Conservation (phyloP, 768 basidiomycete species). For the Hydnum rufescens region DNA sequence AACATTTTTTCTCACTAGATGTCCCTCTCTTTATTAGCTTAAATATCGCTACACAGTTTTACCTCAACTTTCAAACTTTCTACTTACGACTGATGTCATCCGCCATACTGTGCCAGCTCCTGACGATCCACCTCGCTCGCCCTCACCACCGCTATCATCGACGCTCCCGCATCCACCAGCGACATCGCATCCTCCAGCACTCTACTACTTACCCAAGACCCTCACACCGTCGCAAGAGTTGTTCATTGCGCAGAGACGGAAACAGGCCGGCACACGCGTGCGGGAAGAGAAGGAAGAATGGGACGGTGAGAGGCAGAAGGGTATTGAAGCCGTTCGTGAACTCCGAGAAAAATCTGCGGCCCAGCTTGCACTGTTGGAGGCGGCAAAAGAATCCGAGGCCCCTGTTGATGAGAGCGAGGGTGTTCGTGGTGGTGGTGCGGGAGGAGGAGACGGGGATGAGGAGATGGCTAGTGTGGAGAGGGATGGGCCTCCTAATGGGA, state of each 20-base stretch:
- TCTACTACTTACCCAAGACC: constrained; percentile 8
- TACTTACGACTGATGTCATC: constrained; percentile 10
- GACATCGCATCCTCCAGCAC: constrained; percentile 6
- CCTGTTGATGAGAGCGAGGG: too few species aligned
- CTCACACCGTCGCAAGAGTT: constrained; percentile 9
- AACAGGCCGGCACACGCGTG: background rate
- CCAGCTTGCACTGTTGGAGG: too few species aligned
- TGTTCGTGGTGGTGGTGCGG: too few species aligned
- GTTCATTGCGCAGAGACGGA: constrained; percentile 7
- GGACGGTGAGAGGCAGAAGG: constrained; percentile 5
- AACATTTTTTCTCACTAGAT: background rate
- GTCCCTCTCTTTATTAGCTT: constrained; percentile 1
- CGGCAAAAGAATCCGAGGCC: too few species aligned
- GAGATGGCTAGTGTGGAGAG: too few species aligned
- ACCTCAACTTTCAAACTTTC: constrained; percentile 7
- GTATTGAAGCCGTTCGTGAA: constrained; percentile 7
- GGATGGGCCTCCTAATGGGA: too few species aligned
- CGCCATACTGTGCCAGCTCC: constrained; percentile 1
- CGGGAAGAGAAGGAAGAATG: constrained; percentile 8
- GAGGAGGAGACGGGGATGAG: too few species aligned
- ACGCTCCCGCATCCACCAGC: constrained; percentile 3
- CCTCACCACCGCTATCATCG: background rate
- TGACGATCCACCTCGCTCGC: background rate
- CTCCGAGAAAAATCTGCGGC: constrained; percentile 4
- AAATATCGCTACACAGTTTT: constrained; percentile 6